These are phyloP conservation scores for Penicillium hesseltinei DNA, from an alignment of 2,329 filamentous ascomycete species.

Conservation along the genomic window DNA sequence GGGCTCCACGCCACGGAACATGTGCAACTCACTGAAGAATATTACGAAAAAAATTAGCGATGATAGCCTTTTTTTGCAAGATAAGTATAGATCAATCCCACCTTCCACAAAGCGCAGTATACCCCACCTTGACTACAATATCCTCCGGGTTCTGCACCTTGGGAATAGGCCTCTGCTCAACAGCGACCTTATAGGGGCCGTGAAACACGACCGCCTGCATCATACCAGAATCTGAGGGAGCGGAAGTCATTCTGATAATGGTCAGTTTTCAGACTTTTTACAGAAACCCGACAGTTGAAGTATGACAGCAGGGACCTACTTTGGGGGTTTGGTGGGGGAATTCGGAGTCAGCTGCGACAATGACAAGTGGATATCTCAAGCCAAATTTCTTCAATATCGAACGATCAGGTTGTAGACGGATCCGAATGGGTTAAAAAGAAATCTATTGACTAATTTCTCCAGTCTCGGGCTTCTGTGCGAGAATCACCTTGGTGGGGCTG, in stretches of 20 bases:
- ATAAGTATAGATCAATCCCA: slow-evolving; percentile 44
- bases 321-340: slow-evolving; percentile 1
- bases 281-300: not conserved
- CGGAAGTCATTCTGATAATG: slow-evolving; percentile 16
- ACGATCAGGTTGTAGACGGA: slow-evolving; percentile 5
- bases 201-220: slow-evolving; percentile 93
- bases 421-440: slow-evolving; percentile 7
- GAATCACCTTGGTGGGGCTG: slow-evolving; percentile 18
- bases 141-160: slow-evolving; percentile 69
- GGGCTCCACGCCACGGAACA: slow-evolving; percentile 77
- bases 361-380: not conserved
- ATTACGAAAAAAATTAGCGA: not conserved
- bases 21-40: slow-evolving; percentile 69
- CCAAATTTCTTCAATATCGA: slow-evolving; percentile 5
- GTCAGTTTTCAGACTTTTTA: slow-evolving; percentile 9
- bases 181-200: slow-evolving; percentile 68
- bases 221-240: slow-evolving; percentile 38
- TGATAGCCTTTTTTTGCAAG: not conserved
- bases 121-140: slow-evolving; percentile 77
- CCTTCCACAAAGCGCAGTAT: slow-evolving; percentile 86
- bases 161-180: slow-evolving; percentile 79
- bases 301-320: slow-evolving; percentile 5
- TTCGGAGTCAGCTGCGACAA: not conserved
- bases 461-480: slow-evolving; percentile 19
- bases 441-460: slow-evolving; percentile 16